Conservation (phyloP, 805 yeast genomes). For the Pichia ethanolica region DNA sequence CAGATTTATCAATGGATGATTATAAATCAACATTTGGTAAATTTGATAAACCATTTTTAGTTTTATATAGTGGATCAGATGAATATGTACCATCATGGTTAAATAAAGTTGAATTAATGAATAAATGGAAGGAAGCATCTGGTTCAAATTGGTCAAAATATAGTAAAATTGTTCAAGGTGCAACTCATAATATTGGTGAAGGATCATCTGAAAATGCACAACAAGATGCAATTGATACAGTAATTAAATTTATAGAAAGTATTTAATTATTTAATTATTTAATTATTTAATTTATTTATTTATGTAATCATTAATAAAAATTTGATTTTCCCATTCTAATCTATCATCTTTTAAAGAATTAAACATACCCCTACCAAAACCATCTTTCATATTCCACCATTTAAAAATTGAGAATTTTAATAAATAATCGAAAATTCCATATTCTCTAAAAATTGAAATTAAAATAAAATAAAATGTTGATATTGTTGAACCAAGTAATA, state of each 20-base stretch:
- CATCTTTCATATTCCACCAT: slow-evolving; percentile 50
- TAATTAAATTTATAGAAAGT: slow-evolving; percentile 10
- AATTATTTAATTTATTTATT: neutral
- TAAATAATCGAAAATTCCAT: slow-evolving; percentile 62
- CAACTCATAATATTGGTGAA: slow-evolving; percentile 46
- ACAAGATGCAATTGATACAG: slow-evolving; percentile 10
- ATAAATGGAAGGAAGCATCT: slow-evolving; percentile 41
- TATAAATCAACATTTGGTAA: slow-evolving; percentile 46
- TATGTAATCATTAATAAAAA: neutral
- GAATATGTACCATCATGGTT: slow-evolving; percentile 50
- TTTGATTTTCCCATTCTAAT: slow-evolving; percentile 16
- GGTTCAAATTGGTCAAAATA: slow-evolving; percentile 43
- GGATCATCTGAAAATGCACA: slow-evolving; percentile 26
- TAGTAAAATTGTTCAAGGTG: slow-evolving; percentile 51
- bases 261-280: neutral
- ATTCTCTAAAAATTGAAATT: slow-evolving; percentile 49
- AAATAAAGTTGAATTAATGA: slow-evolving; percentile 41
- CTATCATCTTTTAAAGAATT: slow-evolving; percentile 19
- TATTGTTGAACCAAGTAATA: slow-evolving; percentile 48
- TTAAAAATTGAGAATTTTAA: slow-evolving; percentile 50
- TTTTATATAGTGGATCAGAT: slow-evolving; percentile 54
- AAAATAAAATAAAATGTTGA: slow-evolving; percentile 53
- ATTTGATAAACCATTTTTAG: slow-evolving; percentile 40
- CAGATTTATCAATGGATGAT: slow-evolving; percentile 45
- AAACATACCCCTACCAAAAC: slow-evolving; percentile 27